A percentile compares a stretch with the other conserved stretches of the same genome.
phyloP scores from a whole-genome alignment of 768 basidiomycete species.

The Macrolepiota dolichaula region DNA sequence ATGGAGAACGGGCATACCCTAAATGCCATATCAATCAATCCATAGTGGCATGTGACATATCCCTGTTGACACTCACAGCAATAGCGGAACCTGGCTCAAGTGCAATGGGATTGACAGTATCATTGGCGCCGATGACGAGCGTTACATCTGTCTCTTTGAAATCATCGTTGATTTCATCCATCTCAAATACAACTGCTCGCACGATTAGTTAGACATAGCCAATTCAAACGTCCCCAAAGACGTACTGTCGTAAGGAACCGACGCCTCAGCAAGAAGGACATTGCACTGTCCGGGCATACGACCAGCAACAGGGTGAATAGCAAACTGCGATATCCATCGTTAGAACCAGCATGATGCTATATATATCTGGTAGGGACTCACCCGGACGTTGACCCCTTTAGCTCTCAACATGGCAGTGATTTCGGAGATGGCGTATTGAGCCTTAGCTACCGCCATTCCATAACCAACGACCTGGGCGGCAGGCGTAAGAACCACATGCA shows the following conservation, averaged over 20 bases:
- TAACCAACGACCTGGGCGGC: slow-evolving; percentile 69
- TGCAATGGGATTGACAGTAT: slow-evolving; percentile 90
- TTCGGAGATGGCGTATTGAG: slow-evolving; percentile 77
- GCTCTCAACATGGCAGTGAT: slow-evolving; percentile 70
- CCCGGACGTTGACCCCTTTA: slow-evolving; percentile 74
- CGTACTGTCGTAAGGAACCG: slow-evolving; percentile 86
- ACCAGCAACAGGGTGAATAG: slow-evolving; percentile 88
- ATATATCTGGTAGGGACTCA: slow-evolving; percentile 19
- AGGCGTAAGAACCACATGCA: not conserved
- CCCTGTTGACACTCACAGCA: slow-evolving; percentile 38
- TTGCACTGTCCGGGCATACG: slow-evolving; percentile 95
- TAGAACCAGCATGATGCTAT: not conserved
- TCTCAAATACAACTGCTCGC: slow-evolving; percentile 76
- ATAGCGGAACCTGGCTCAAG: slow-evolving; percentile 84
- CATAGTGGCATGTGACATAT: not conserved
- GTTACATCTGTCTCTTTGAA: slow-evolving; percentile 88
- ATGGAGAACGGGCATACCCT: slow-evolving; percentile 89
- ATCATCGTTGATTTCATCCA: slow-evolving; percentile 95
- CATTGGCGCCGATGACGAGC: slow-evolving; percentile 88
- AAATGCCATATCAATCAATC: not conserved
- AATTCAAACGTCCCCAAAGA: not conserved
- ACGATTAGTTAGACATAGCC: slow-evolving; percentile 1
- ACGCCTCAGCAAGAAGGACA: slow-evolving; percentile 86
- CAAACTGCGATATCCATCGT: slow-evolving; percentile 39
- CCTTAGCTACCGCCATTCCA: slow-evolving; percentile 91